Base-by-base conservation (phyloP, 176 grass and related monocot species). In the Elaeis guineensis region DNA sequence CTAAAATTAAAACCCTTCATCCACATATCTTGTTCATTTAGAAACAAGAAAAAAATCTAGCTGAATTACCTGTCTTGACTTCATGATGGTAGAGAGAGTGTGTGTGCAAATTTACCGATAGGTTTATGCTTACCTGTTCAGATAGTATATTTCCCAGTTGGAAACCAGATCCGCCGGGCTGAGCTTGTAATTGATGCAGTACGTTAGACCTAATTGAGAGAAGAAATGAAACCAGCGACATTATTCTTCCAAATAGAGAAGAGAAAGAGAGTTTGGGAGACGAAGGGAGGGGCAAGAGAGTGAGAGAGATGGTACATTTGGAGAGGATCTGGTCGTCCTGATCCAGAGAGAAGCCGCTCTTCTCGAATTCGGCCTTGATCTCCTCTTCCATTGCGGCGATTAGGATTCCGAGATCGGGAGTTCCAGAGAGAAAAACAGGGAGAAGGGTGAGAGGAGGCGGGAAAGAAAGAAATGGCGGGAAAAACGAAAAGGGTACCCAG, bases 181-280 rank as follows among this genome's bases (percentile, higher is more conserved):
- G 71, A 96, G 83, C 72, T 90, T 90, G 83, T 80, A 96, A 75
- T 90, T 96, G 92, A 90, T 80, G 80, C 92, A 96, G 67, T 79
- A 96, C 20, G 79, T 90, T 17, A 96, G 81, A 87, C 90, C 92
- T 96, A 70, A 56, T 22, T 53, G 49, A 52, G 28, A 21, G 44
- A 65, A 52, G 52, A 35, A 3, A 39, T 49, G 50, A 50, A 4
- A 12, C 35, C 35, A 44, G 6, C 2, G 35, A 44, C 32, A 44
- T 14, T 12, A 44, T 44, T 44, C 35, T 44, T 44, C 11, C 35
- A 44, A 44, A 44, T 44, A 44, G 35, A 1, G 5, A 44, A 12
- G 35, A 44, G 35, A 44, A 44, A 44, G 9, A 11, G 11, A 44
- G 35, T 44, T 44, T 44, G 35, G 35, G 35, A 44, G 35, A 6